Base-by-base conservation (phyloP, 306 rosid genomes). In the cucumber (Cucumis sativus) region DNA sequence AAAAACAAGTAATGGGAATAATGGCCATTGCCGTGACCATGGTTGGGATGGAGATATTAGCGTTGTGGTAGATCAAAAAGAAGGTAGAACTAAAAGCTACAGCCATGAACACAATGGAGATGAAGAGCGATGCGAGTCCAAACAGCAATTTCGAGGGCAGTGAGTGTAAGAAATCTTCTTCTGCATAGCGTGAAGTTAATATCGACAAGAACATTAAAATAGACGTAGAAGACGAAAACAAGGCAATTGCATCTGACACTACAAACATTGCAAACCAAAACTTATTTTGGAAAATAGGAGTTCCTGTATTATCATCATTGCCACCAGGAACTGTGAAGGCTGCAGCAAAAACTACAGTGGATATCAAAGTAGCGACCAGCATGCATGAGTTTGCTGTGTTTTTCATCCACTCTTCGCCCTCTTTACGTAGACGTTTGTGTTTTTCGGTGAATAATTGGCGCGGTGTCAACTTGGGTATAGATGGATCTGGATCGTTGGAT, bases 301-400 rank as follows among this genome's bases (percentile, higher is more conserved):
- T 67, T 25, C 73, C 73, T 0, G 28, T 67, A 9, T 40, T 67
- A 5, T 67, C 52, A 40, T 67, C 33, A 40, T 20, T 67, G 17
- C 52, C 52, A 1, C 73, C 54, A 8, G 73, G 73, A 37, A 67
- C 73, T 4, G 73, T 67, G 73, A 67, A 67, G 54, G 73, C 73
- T 40, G 73, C 73, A n/a, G 73, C 52, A 39, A 67, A 67, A 40
- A 67, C 73, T 20, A 67, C 73, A 0, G 73, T 67, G 33, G 73
- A 40, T 8, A 67, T 67, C 52, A 67, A 41, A 67, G 73, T 67
- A 1, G 73, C 54, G 8, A 67, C 73, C 0, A 67, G 73, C 73
- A 67, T 67, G 73, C 73, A 67, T 0, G 73, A 67, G 33, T 67
- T 67, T 67, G 52, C 73, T 39, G 52, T 67, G 73, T 67, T 67